Conservation (phyloP, 768 basidiomycete species). For the Leccinum fibrillosum region DNA sequence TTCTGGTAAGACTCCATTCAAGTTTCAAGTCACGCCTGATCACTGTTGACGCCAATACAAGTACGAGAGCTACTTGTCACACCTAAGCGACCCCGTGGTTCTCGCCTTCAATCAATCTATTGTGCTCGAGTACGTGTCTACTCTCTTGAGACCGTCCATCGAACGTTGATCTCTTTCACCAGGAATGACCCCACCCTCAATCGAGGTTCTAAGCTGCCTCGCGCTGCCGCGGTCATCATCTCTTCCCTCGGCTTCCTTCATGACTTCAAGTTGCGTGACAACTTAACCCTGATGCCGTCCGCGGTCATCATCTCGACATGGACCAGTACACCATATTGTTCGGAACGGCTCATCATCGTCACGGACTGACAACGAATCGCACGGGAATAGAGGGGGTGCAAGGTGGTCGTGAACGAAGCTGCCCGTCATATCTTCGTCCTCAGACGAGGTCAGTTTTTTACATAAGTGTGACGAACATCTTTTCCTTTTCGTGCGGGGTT, state of each 20-base stretch:
- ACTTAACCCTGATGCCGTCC: conserved; percentile 78
- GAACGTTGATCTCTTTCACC: neutral
- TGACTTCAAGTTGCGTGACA: conserved; percentile 63
- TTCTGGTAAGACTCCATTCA: conserved; percentile 65
- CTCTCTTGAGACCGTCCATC: neutral
- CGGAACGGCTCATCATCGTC: conserved; percentile 56
- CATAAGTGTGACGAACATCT: conserved; percentile 40
- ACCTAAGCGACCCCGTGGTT: conserved; percentile 82
- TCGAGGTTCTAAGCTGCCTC: conserved; percentile 79
- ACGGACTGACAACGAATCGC: neutral
- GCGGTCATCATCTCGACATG: conserved; percentile 86
- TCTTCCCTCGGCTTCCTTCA: conserved; percentile 91
- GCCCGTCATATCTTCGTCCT: conserved; percentile 68
- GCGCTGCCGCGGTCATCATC: conserved; percentile 84
- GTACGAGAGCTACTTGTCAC: conserved; percentile 44
- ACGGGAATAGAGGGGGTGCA: conserved; percentile 68
- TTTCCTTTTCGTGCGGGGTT: neutral
- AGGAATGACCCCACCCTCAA: conserved; percentile 92
- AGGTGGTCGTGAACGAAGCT: conserved; percentile 13
- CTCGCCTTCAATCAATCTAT: conserved; percentile 96
- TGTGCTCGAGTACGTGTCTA: conserved; percentile 77
- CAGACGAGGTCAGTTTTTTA: conserved; percentile 44
- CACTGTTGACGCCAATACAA: conserved; percentile 17
- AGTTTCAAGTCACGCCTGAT: neutral
- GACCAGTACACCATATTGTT: conserved; percentile 90